Percentiles rank a stretch among this genome's conserved stretches.
Evolutionary conservation across 1,284 basidiomycete genomes (phyloP).

Genomic region (Fomitopsis betulina): DNA sequence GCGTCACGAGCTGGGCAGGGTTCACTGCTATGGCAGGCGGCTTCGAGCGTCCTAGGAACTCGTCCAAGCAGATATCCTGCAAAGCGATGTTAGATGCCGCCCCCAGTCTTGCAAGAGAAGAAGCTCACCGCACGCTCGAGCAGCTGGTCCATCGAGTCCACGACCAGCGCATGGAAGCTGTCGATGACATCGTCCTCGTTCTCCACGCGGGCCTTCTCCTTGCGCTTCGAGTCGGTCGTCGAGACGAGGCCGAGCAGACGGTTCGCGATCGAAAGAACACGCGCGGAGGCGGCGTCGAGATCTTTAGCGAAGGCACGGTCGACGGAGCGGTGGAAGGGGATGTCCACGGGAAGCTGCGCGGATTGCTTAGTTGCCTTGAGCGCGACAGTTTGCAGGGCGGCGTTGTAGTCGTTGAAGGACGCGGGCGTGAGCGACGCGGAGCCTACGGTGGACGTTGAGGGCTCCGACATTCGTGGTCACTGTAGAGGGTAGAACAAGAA

Average conservation of each 20-base stretch:
- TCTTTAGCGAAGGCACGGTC: conserved; percentile 66
- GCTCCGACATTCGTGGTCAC: background rate
- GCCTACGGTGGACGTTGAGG: background rate
- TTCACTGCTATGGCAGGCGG: conserved; percentile 59
- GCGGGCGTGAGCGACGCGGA: background rate
- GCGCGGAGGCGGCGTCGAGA: conserved; percentile 58
- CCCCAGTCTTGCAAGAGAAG: background rate
- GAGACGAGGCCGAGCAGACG: conserved; percentile 53
- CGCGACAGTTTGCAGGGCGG: conserved; percentile 50
- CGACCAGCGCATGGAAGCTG: conserved; percentile 72
- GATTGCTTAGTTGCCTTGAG: conserved; percentile 59
- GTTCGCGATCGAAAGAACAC: conserved; percentile 61
- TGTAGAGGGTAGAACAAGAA: background rate
- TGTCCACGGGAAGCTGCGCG: conserved; percentile 58
- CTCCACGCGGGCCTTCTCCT: conserved; percentile 46
- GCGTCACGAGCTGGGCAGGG: conserved; percentile 22
- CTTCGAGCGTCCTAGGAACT: conserved; percentile 69
- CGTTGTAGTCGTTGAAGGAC: conserved; percentile 39
- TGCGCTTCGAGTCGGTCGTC: conserved; percentile 39
- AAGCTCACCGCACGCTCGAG: conserved; percentile 75
- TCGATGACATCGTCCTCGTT: conserved; percentile 80
- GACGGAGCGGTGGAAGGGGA: conserved; percentile 83
- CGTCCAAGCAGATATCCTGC: conserved; percentile 81
- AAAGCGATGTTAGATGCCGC: background rate
- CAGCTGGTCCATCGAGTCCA: conserved; percentile 81